phyloP scores from a whole-genome alignment of 2,329 filamentous ascomycete species.

The Emergomyces pasteurianus region DNA sequence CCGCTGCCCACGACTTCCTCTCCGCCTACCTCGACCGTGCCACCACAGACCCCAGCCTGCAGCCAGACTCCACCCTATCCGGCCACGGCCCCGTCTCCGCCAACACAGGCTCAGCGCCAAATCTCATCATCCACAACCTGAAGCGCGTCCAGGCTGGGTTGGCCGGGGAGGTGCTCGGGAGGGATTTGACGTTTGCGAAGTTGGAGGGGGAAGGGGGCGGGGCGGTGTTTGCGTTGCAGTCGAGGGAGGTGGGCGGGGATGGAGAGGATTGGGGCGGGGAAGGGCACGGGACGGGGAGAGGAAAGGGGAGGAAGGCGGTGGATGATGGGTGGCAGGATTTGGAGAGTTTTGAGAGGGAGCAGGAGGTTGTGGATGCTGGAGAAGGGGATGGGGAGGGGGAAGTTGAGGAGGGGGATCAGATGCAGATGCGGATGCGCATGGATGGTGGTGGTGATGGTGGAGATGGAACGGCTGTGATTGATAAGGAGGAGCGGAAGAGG shows the following conservation, averaged over 20 bases:
- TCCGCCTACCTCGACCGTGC: slow-evolving; percentile 32
- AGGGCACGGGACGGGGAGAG: slow-evolving; percentile 13
- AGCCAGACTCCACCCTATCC: slow-evolving; percentile 33
- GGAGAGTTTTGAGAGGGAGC: slow-evolving; percentile 25
- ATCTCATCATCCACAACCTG: slow-evolving; percentile 33
- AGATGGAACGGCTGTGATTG: slow-evolving; percentile 29
- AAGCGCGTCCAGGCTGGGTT: slow-evolving; percentile 35
- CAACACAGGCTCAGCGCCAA: slow-evolving; percentile 29
- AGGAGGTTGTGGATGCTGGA: slow-evolving; percentile 25
- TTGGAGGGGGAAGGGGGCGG: slow-evolving; percentile 5
- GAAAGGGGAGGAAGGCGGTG: not conserved
- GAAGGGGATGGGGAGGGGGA: slow-evolving; percentile 16
- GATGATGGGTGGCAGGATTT: slow-evolving; percentile 16
- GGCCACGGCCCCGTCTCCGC: slow-evolving; percentile 32
- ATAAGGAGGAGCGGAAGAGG: slow-evolving; percentile 43
- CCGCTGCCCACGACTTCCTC: slow-evolving; percentile 31
- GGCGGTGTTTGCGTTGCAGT: slow-evolving; percentile 4
- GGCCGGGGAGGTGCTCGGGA: slow-evolving; percentile 30
- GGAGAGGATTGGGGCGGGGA: slow-evolving; percentile 24
- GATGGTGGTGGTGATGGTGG: slow-evolving; percentile 31
- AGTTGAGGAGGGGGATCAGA: slow-evolving; percentile 7
- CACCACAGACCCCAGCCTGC: slow-evolving; percentile 29
- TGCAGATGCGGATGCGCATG: slow-evolving; percentile 27
- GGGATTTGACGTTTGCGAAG: slow-evolving; percentile 28
- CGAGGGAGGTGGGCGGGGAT: slow-evolving; percentile 1